phyloP scores from a whole-genome alignment of 441 rosid species.

The Adansonia rubrostipa region DNA sequence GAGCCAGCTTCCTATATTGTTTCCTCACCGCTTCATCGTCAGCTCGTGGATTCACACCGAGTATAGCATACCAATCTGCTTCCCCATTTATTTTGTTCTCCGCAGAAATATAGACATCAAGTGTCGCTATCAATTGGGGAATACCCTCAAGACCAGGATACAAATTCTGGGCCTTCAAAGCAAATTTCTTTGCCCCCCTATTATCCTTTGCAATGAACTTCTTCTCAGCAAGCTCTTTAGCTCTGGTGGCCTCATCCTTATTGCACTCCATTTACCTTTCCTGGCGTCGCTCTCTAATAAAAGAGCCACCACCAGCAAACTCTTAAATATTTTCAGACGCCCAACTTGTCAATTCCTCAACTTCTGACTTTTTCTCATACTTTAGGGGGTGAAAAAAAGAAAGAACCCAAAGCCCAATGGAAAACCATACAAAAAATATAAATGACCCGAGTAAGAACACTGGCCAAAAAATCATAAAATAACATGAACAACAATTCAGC shows the following conservation, averaged over 20 bases:
- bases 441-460: background rate
- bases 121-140: slow-evolving; percentile 60
- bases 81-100: slow-evolving; percentile 54
- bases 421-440: background rate
- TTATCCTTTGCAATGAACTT: slow-evolving; percentile 59
- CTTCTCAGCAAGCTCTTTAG: slow-evolving; percentile 67
- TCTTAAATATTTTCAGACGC: slow-evolving; percentile 17
- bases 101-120: slow-evolving; percentile 55
- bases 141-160: slow-evolving; percentile 64
- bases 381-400: background rate
- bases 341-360: slow-evolving; percentile 8
- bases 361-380: slow-evolving; percentile 7
- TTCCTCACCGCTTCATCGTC: slow-evolving; percentile 57
- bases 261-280: slow-evolving; percentile 60
- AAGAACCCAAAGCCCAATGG: background rate
- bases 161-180: slow-evolving; percentile 65
- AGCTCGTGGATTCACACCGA: slow-evolving; percentile 53
- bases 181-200: slow-evolving; percentile 61
- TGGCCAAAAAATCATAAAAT: background rate
- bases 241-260: slow-evolving; percentile 69
- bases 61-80: slow-evolving; percentile 60
- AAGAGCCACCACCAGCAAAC: background rate
- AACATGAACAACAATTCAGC: background rate
- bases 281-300: slow-evolving; percentile 12
- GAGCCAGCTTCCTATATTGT: slow-evolving; percentile 66